A percentile compares a stretch with the other conserved stretches of the same genome.
phyloP scores from a whole-genome alignment of 2,329 filamentous ascomycete genomes.

The Aquanectria penicillioides region DNA sequence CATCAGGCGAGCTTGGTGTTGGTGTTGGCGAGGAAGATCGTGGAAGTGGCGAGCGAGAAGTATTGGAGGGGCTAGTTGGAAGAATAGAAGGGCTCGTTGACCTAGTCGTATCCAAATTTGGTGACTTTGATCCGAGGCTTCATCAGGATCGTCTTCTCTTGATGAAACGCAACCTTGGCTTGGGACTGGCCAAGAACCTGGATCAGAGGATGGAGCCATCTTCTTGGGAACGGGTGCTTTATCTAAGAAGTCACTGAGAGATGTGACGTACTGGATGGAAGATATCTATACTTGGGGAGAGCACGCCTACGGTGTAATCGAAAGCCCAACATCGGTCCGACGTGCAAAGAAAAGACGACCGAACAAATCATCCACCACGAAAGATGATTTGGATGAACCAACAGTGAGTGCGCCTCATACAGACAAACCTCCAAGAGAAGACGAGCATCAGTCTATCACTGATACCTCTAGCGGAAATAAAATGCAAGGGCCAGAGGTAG shows the following conservation, averaged over 20 bases:
- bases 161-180: slow-evolving; percentile 67
- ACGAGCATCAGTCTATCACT: background rate
- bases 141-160: slow-evolving; percentile 36
- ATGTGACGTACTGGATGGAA: slow-evolving; percentile 87
- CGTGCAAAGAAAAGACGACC: slow-evolving; percentile 54
- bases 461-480: slow-evolving; percentile 23
- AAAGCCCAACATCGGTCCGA: slow-evolving; percentile 77
- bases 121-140: slow-evolving; percentile 53
- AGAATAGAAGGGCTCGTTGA: slow-evolving; percentile 88
- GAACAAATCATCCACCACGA: slow-evolving; percentile 22
- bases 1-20: slow-evolving; percentile 89
- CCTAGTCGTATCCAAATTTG: slow-evolving; percentile 87
- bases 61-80: slow-evolving; percentile 86
- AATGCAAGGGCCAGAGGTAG: slow-evolving; percentile 22
- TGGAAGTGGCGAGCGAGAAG: slow-evolving; percentile 92
- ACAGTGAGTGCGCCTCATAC: background rate
- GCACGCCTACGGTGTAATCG: slow-evolving; percentile 83
- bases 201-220: slow-evolving; percentile 82
- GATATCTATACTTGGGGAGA: slow-evolving; percentile 86
- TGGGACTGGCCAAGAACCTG: slow-evolving; percentile 74
- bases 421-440: background rate
- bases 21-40: slow-evolving; percentile 96
- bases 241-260: slow-evolving; percentile 74
- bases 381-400: slow-evolving; percentile 5
- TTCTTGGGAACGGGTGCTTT: slow-evolving; percentile 85